Evolutionary conservation across 225 moss, liverwort and hornwort genomes (phyloP).

Genomic region (Pseudisothecium myosuroides): DNA sequence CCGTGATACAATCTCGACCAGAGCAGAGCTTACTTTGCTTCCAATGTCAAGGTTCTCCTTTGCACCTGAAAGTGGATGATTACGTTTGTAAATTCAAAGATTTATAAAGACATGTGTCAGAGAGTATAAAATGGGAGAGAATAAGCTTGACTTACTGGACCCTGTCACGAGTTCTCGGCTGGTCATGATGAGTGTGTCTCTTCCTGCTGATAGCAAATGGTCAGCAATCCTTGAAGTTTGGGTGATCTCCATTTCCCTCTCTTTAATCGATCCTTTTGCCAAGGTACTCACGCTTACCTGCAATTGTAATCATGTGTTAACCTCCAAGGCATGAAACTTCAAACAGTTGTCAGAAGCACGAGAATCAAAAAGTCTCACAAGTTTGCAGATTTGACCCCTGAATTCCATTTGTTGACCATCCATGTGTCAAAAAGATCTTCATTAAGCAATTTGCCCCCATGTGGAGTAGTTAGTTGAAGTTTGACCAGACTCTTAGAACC

Average conservation of each 20-base stretch:
- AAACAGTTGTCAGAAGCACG: background rate
- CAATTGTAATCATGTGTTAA: background rate
- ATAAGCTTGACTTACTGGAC: conserved; percentile 34
- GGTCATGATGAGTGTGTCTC: conserved; percentile 83
- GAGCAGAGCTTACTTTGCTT: conserved; percentile 65
- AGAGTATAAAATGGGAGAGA: background rate
- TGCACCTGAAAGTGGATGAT: conserved; percentile 23
- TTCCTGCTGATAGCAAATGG: conserved; percentile 57
- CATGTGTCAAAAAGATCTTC: background rate
- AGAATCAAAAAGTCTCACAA: background rate
- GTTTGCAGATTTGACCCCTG: background rate
- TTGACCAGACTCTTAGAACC: background rate
- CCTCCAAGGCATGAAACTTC: background rate
- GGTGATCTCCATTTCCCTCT: conserved; percentile 58
- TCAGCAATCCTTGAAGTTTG: conserved; percentile 62
- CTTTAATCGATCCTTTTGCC: conserved; percentile 43
- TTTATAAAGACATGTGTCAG: background rate
- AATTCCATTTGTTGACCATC: background rate
- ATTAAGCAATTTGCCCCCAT: background rate
- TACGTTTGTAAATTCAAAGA: background rate
- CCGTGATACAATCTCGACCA: conserved; percentile 67
- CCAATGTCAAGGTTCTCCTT: conserved; percentile 71
- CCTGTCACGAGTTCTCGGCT: conserved; percentile 75
- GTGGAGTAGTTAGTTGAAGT: background rate
- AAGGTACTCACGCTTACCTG: conserved; percentile 70